Evolutionary conservation across 306 rosid genomes (phyloP), one percentile per base, ranked within the genome.

Genomic region (Lathyrus oleraceus): DNA sequence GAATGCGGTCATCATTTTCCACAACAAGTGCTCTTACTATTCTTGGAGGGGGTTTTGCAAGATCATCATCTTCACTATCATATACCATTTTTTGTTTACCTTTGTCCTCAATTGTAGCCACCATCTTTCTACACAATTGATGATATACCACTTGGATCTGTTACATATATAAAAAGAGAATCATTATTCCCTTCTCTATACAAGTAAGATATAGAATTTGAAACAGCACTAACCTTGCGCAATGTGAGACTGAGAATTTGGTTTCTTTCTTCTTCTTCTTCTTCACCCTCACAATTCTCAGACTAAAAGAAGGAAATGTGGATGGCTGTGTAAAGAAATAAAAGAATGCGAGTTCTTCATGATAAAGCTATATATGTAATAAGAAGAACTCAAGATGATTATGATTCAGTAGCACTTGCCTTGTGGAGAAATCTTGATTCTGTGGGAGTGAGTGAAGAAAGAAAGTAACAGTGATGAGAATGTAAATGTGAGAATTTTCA

Each of bases 391-490:
- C 17, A 14, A 13, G 17, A 6, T 44, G 49, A 44, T 4, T 8
- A 13, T 7, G 39, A 7, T 35, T 44, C 49, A 44, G 49, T 44
- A 12, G 49, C 8, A 44, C 17, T 44, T 44, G 8, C 49, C 49
- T 44, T 13, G 17, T 44, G 5, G 49, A 44, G 49, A 44, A 44
- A 0, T 44, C 14, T 44, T 13, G 49, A 12, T 44, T 44, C 7
- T 44, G 49, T 44, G 49, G 49, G 49, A 44, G 49, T 44, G 49
- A 44, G 49, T 44, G 49, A 44, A 44, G 49, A 44, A 44, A 44
- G 8, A 44, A 44, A 44, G 16, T n/a, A 44, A 43, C 2, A 4
- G n/a, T 43, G 38, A 6, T 32, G 9, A 32, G 9, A 32, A 32
- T 32, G 38, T 32, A 32, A 32, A 0, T 32, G 38, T 32, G 9